These are phyloP conservation scores for Nakazawaea sp. DNA, from an alignment of 805 yeast genomes.

Conservation along the genomic window DNA sequence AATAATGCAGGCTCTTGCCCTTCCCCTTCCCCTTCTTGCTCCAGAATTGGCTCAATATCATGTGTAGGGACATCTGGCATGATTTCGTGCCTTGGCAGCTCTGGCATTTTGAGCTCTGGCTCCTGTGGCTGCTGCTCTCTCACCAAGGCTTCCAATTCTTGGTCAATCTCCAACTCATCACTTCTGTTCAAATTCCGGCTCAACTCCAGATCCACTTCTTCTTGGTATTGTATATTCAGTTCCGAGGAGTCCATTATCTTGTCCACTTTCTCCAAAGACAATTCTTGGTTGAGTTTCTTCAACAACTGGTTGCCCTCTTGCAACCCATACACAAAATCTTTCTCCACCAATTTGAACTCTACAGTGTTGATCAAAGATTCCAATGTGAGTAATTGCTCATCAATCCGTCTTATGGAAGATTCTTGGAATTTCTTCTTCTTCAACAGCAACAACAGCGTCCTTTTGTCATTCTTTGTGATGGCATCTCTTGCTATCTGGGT, in stretches of 20 bases:
- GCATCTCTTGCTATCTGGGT: conserved; percentile 50
- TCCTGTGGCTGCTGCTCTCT: conserved; percentile 27
- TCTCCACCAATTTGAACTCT: conserved; percentile 85
- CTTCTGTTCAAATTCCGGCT: conserved; percentile 32
- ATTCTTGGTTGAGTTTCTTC: conserved; percentile 68
- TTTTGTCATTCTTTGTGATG: conserved; percentile 43
- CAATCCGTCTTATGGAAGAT: conserved; percentile 60
- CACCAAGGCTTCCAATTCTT: conserved; percentile 48
- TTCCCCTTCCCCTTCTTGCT: conserved; percentile 13
- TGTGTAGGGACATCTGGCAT: conserved; percentile 15
- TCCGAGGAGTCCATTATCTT: conserved; percentile 75
- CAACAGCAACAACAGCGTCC: conserved; percentile 61
- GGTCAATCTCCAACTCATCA: conserved; percentile 60
- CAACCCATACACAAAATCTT: conserved; percentile 75
- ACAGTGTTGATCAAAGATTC: conserved; percentile 75
- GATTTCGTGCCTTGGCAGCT: conserved; percentile 9
- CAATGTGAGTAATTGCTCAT: conserved; percentile 69
- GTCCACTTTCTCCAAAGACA: conserved; percentile 75
- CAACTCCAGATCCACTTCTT: conserved; percentile 56
- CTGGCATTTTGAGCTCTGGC: conserved; percentile 14
- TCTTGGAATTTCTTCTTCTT: conserved; percentile 80
- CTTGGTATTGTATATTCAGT: conserved; percentile 75
- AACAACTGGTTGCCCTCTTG: conserved; percentile 76
- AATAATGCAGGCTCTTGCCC: conserved; percentile 15
- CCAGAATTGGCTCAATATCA: conserved; percentile 1